Percentiles rank a stretch among this genome's conserved stretches.
phyloP scores from a whole-genome alignment of 208 protist genomes.

The Acanthamoeba healyi region DNA sequence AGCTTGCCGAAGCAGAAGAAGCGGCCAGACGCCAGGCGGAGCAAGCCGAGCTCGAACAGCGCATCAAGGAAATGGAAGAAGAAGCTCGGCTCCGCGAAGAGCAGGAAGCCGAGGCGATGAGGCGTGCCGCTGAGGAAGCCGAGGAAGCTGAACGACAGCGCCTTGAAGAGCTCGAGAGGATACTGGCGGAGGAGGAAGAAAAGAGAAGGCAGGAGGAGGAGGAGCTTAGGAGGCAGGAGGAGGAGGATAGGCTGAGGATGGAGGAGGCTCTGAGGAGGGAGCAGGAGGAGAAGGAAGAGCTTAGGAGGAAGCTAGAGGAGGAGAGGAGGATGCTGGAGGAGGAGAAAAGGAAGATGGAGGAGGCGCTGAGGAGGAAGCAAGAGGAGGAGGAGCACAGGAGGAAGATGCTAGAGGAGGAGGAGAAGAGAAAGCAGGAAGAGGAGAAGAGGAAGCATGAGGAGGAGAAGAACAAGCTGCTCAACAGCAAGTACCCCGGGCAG shows the following conservation, averaged over 20 bases:
- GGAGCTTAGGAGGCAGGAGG: neutral
- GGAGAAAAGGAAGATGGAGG: neutral
- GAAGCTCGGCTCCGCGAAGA: too few species aligned
- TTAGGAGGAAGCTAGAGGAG: neutral
- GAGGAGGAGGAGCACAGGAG: neutral
- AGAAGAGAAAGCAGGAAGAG: neutral
- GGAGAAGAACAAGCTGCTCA: neutral
- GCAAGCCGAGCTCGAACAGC: too few species aligned
- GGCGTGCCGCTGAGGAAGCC: neutral
- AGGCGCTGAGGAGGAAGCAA: neutral
- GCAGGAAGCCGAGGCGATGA: neutral
- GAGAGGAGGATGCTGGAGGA: neutral
- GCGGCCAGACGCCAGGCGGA: too few species aligned
- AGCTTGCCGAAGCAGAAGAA: neutral
- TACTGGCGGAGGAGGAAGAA: neutral
- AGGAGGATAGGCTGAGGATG: neutral
- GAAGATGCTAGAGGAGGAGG: neutral
- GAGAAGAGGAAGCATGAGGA: neutral
- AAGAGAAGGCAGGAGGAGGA: too few species aligned
- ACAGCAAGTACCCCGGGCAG: conserved; percentile 4
- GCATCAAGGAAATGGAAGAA: too few species aligned
- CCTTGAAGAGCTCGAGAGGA: neutral
- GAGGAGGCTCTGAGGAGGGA: neutral
- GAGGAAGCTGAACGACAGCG: neutral
- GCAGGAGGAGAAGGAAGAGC: neutral